Evolutionary conservation across 371 early-diverging fungal species (phyloP).

Genomic region (Cladochytrium tenue): DNA sequence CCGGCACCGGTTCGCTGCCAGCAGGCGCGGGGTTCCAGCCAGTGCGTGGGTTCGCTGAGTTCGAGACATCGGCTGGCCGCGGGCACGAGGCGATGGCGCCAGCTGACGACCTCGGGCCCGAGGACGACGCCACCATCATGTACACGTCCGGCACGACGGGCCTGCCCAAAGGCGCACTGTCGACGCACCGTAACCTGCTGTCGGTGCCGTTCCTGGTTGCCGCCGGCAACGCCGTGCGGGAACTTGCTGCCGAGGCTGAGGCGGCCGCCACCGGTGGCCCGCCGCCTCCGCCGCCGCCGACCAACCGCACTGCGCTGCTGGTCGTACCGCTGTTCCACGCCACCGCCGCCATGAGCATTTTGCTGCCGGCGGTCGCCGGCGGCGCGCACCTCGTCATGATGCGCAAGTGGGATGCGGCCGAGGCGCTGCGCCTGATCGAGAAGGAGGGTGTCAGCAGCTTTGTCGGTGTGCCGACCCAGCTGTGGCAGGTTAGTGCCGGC

Average conservation of each 20-base stretch:
- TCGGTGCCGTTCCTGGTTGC: not conserved
- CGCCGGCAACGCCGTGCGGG: not conserved
- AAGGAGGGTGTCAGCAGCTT: conserved; percentile 18
- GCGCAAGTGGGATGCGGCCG: conserved; percentile 20
- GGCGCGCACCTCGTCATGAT: conserved; percentile 21
- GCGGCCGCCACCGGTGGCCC: not conserved
- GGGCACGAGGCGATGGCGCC: not conserved
- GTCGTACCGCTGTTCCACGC: conserved; percentile 27
- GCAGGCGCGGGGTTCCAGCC: not conserved
- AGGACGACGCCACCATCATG: not conserved
- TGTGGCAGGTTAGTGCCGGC: conserved; percentile 10
- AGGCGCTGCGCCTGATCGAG: conserved; percentile 21
- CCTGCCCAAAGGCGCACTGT: conserved; percentile 10
- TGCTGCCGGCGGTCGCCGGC: not conserved
- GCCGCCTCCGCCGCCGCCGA: not conserved
- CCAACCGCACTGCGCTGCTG: conserved; percentile 13
- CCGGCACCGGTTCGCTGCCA: not conserved
- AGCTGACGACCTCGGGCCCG: not conserved
- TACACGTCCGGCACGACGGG: conserved; percentile 10
- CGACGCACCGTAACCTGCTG: conserved; percentile 12
- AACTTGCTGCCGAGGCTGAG: not conserved
- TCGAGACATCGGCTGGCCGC: not conserved
- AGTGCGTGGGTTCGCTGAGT: not conserved
- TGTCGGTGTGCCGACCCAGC: conserved; percentile 23
- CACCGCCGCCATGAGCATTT: conserved; percentile 15